phyloP scores from a whole-genome alignment of 148 eudicot species.

The Vaccinium darrowii region DNA sequence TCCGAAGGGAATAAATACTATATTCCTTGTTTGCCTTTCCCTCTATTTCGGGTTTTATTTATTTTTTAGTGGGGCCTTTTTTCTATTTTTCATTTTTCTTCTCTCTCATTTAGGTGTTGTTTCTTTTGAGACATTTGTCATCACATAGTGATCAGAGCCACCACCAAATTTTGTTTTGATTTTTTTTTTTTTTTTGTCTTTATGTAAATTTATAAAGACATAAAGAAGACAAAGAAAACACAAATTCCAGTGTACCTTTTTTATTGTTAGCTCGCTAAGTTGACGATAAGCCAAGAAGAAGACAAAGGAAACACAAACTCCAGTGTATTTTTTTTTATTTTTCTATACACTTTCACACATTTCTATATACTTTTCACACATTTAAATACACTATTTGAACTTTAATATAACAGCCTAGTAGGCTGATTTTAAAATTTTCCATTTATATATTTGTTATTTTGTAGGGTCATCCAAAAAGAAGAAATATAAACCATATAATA shows the following conservation, averaged over 20 bases:
- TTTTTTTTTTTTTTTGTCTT: background rate
- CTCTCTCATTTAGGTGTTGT: background rate
- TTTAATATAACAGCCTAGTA: no score
- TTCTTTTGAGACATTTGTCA: conserved; percentile 11
- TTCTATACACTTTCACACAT: no score
- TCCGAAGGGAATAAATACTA: conserved; percentile 12
- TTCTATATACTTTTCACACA: no score
- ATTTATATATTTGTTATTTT: background rate
- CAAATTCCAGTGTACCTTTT: no score
- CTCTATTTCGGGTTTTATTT: conserved; percentile 12
- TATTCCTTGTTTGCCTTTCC: conserved; percentile 17
- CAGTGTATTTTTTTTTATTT: no score
- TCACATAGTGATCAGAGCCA: background rate
- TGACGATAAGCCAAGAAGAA: no score
- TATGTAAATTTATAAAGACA: background rate
- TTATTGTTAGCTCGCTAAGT: no score
- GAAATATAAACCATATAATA: background rate
- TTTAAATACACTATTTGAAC: no score
- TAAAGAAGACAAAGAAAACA: no score
- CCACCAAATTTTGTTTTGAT: background rate
- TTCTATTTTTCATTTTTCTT: background rate
- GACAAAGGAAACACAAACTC: no score
- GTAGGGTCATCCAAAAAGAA: background rate
- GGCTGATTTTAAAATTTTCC: no score
- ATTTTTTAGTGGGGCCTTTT: background rate